Evolutionary conservation across 371 early-diverging fungal genomes (phyloP).

Genomic region (Mucor sp.): DNA sequence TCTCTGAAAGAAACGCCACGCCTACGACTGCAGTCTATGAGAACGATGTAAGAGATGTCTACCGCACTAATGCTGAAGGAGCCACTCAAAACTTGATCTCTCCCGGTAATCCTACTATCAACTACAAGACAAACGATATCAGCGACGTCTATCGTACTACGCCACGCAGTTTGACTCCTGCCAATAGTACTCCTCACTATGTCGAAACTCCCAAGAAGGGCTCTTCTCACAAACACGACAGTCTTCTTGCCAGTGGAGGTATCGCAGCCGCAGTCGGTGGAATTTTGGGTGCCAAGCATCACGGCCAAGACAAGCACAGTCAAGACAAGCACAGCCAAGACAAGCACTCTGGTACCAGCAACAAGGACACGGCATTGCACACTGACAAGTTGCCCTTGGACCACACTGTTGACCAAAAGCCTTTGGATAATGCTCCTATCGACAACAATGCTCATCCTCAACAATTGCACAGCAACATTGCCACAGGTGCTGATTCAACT

Average conservation of each 20-base stretch:
- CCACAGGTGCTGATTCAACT: not conserved
- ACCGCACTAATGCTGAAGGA: not conserved
- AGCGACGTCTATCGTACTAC: conserved; percentile 1
- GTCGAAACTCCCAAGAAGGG: not conserved
- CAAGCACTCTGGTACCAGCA: not conserved
- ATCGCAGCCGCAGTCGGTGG: conserved; percentile 2
- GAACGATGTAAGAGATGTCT: not conserved
- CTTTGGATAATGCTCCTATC: not conserved
- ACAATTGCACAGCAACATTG: not conserved
- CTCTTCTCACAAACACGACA: not conserved
- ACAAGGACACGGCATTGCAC: not conserved
- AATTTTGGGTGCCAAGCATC: not conserved
- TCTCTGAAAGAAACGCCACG: too few relatives aligned
- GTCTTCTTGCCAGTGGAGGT: not conserved
- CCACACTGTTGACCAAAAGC: not conserved
- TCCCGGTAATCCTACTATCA: not conserved
- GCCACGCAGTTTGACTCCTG: not conserved
- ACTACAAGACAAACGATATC: not conserved
- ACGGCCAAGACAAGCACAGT: not conserved
- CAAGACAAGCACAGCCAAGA: not conserved
- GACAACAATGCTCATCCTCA: conserved; percentile 1
- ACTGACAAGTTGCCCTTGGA: not conserved
- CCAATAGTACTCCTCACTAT: not conserved
- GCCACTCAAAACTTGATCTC: not conserved
- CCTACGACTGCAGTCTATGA: not conserved